These are phyloP conservation scores for Leucosporidium creatinivorum DNA, from an alignment of 768 basidiomycete genomes.

Conservation along the genomic window DNA sequence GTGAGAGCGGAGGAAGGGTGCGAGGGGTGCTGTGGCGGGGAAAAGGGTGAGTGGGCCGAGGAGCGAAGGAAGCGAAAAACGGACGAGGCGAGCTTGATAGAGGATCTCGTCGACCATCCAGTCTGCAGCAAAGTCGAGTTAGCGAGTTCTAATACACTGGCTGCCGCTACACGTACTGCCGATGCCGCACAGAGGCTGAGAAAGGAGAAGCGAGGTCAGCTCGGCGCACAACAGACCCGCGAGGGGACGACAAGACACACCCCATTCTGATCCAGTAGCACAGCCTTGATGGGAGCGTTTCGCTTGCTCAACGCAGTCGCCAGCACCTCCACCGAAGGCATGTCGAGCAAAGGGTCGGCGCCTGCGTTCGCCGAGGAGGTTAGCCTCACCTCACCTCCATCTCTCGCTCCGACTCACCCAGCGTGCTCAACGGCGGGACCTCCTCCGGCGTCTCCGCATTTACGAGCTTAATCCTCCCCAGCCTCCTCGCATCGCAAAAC, in stretches of 20 bases:
- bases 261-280: constrained; percentile 38
- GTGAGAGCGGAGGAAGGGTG: constrained; percentile 29
- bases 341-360: constrained; percentile 30
- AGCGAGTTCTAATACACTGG: too few relatives aligned
- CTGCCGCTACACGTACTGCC: constrained; percentile 6
- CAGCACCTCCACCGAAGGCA: constrained; percentile 31
- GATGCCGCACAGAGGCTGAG: constrained; percentile 14
- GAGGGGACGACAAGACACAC: background rate
- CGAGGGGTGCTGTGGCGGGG: constrained; percentile 30
- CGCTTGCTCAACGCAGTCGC: constrained; percentile 14
- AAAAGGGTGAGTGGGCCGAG: background rate
- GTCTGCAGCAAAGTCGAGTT: background rate
- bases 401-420: constrained; percentile 19
- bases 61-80: background rate
- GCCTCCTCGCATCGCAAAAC: constrained; percentile 34
- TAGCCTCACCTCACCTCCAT: background rate
- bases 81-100: constrained; percentile 32
- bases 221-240: background rate
- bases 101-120: constrained; percentile 41
- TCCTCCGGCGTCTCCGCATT: constrained; percentile 18
- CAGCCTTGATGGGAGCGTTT: constrained; percentile 38
- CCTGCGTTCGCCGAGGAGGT: background rate
- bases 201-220: background rate
- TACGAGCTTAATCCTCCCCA: constrained; percentile 35
- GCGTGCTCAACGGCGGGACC: constrained; percentile 26